Evolutionary conservation across 2,329 filamentous ascomycete species (phyloP).

Genomic region (Fusarium algeriense): DNA sequence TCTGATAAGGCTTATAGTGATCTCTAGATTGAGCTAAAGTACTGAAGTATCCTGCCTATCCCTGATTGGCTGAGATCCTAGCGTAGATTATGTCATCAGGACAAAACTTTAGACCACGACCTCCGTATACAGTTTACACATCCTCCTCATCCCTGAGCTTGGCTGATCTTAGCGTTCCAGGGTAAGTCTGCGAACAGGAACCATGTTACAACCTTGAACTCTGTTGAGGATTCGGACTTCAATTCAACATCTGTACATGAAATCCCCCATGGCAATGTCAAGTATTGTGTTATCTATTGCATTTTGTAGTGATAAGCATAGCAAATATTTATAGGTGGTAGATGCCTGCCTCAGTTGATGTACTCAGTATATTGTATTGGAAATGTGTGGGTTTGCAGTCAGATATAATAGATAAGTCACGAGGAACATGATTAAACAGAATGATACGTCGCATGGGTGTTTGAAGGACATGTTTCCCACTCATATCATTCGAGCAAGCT

Average conservation of each 20-base stretch:
- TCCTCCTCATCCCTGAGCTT: slow-evolving; percentile 3
- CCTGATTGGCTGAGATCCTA: no score
- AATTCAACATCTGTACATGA: background rate
- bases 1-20: no score
- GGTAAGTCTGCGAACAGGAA: slow-evolving; percentile 7
- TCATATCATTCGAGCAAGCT: background rate
- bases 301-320: background rate
- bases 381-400: background rate
- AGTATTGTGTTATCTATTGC: background rate
- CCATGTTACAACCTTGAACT: background rate
- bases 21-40: no score
- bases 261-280: background rate
- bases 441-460: background rate
- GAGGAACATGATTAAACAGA: background rate
- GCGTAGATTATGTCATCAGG: no score
- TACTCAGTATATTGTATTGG: background rate
- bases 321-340: no score
- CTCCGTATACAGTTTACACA: background rate
- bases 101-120: no score
- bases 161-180: slow-evolving; percentile 1
- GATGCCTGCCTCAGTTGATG: background rate
- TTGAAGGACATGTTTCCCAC: background rate
- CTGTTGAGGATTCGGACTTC: background rate
- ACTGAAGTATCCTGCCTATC: no score
- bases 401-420: background rate